Conservation (phyloP, 2,329 filamentous ascomycete genomes). For the Diaporthe eres region DNA sequence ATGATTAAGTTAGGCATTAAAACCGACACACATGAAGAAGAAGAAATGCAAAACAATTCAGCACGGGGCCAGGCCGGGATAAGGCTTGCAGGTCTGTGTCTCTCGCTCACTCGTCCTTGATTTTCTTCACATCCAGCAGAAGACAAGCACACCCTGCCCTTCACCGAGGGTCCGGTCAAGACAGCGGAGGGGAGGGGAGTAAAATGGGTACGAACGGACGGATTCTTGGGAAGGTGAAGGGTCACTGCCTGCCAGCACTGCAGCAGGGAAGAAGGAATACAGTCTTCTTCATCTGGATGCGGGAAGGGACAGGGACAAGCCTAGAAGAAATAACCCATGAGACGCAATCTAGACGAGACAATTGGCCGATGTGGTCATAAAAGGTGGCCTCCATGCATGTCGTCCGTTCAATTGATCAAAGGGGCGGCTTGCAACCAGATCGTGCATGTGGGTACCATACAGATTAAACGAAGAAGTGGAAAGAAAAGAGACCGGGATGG, state of each 20-base stretch:
- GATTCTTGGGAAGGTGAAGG: constrained; percentile 31
- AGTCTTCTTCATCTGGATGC: constrained; percentile 29
- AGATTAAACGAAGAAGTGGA: constrained; percentile 33
- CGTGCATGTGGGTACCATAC: constrained; percentile 31
- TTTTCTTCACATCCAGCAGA: constrained; percentile 28
- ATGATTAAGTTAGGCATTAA: constrained; percentile 36
- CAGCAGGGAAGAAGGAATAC: constrained; percentile 28
- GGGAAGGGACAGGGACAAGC: constrained; percentile 36
- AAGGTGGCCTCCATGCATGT: constrained; percentile 39
- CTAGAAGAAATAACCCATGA: constrained; percentile 35
- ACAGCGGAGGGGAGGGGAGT: constrained; percentile 19
- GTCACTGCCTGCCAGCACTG: constrained; percentile 27
- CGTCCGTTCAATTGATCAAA: constrained; percentile 37
- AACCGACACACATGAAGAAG: constrained; percentile 36
- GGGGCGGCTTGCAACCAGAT: constrained; percentile 39
- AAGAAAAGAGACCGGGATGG: constrained; percentile 34
- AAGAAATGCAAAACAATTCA: constrained; percentile 28
- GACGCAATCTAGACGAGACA: constrained; percentile 27
- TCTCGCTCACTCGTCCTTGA: constrained; percentile 20
- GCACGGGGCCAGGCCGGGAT: constrained; percentile 26
- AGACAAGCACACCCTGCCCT: constrained; percentile 33
- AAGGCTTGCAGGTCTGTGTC: constrained; percentile 27
- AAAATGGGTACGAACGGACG: constrained; percentile 13
- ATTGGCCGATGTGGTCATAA: constrained; percentile 38
- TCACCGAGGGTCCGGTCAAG: constrained; percentile 30